Evolutionary conservation across 768 basidiomycete genomes (phyloP), one percentile per base, ranked within the genome.

Genomic region (Butyriboletus loyo): DNA sequence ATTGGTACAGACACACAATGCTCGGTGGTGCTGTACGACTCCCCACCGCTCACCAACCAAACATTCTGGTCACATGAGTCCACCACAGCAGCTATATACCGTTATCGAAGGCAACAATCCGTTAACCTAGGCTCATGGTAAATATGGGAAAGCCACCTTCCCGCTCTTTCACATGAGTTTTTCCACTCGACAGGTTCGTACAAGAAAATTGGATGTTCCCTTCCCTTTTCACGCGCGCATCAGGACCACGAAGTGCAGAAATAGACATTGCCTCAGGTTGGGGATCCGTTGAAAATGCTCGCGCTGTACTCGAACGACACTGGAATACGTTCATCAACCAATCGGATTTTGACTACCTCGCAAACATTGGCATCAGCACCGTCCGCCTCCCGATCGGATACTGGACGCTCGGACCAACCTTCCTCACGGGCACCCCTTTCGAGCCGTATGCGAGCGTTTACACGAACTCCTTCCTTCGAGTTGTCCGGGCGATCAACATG

Each of bases 191-290:
- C 46, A 85, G 84, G 83, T 87, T 88, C 61, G 84, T 87, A 7
- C 80, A 83, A 51, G 87, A 90, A 65, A 70, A 76, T 21, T 90
- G 87, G 86, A 87, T 89, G 83, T 79, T 80, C 1, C 83, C 85
- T 4, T 83, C 83, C 30, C 50, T 85, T 27, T 89, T 87, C 62
- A 58, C 61, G 5, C 84, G 84, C 50, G 85, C 86, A 4, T 62
- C 73, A 21, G 84, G 76, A 4, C 58, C 72, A 14, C 72, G 74
- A 59, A 60, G 69, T 2, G 77, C 85, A 2, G 87, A 89, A 62
- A 64, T 84, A 32, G 86, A 88, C 62, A 78, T 89, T 36, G 85
- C 87, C 6, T 75, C 70, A 17, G 86, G 86, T 3, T 87, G 62
- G 62, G 54, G 58, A 10, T 64, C 62, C 11, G 11, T 48, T 8